These are phyloP conservation scores for Penicillium canariense DNA, from an alignment of 495 filamentous ascomycete genomes.

Conservation along the genomic window DNA sequence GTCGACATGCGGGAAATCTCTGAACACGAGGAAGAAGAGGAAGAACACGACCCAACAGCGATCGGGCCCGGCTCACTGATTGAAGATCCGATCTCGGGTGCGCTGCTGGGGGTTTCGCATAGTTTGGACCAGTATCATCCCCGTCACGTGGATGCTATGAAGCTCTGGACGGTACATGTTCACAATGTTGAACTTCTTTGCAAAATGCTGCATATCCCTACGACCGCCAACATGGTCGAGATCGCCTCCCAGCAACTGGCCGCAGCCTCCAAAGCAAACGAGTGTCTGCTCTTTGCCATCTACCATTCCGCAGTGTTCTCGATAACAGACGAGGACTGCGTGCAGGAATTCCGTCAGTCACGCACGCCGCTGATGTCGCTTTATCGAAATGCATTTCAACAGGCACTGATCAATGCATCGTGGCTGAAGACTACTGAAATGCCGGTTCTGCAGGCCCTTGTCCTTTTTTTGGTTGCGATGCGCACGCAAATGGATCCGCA, in stretches of 20 bases:
- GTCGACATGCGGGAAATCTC: conserved; percentile 12
- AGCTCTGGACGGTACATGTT: conserved; percentile 60
- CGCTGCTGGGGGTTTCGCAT: conserved; percentile 1
- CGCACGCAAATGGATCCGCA: conserved; percentile 35
- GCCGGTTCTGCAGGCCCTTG: conserved; percentile 34
- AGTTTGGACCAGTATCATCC: conserved; percentile 14
- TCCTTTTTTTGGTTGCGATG: conserved; percentile 30
- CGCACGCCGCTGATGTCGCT: conserved; percentile 9
- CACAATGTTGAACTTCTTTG: conserved; percentile 63
- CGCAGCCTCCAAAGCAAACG: conserved; percentile 29
- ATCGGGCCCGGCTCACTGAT: no score
- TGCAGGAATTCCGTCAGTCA: conserved; percentile 29
- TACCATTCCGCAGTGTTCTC: conserved; percentile 40
- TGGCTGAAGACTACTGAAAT: conserved; percentile 33
- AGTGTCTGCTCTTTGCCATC: conserved; percentile 45
- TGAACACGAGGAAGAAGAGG: neutral
- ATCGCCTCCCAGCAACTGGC: conserved; percentile 26
- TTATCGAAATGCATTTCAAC: conserved; percentile 14
- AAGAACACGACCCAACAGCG: no score
- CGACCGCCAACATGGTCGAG: conserved; percentile 40
- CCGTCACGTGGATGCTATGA: conserved; percentile 11
- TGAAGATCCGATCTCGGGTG: conserved; percentile 9
- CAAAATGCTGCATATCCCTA: conserved; percentile 65
- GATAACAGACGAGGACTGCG: conserved; percentile 33
- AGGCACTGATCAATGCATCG: conserved; percentile 31